Evolutionary conservation across 805 yeast species (phyloP), one percentile per base, ranked within the genome.

Genomic region (Metschnikowia picachoensis): DNA sequence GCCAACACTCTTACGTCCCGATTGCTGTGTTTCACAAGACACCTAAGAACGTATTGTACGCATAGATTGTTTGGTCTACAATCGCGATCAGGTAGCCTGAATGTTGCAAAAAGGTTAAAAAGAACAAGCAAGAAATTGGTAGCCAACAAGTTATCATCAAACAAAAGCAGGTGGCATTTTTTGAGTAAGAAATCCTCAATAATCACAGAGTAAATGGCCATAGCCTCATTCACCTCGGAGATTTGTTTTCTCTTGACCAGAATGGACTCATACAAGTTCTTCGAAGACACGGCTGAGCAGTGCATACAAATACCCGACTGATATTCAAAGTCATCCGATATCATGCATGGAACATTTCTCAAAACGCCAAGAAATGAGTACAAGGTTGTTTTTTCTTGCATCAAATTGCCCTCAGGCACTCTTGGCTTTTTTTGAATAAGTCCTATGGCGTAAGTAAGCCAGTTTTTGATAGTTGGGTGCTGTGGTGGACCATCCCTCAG

Each of bases 1-100:
- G 81, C 70, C 4, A 80, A 55, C 2, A 84, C 48, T 40, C 92
- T 61, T 0, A 82, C 70, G 47, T 81, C 84, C 52, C 92, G 64
- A 45, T 76, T 73, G 8, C 60, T 61, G 43, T 60, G 56, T n/a
- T 68, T 67, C 0, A 58, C 47, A 34, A 80, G 66, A 15, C 74
- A 67, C 3, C 53, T 48, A 35, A 70, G 58, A 2, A 83, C 48
- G 44, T 78, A 74, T 6, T 56, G 58, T 62, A 78, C 79, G 6
- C 70, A 30, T 1, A 53, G 11, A 46, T 64, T 52, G 43, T 53
- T 14, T 43, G 56, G 34, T 12, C 30, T 46, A 70, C 56, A 35
- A 7, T 51, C 48, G 12, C 49, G 37, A 53, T 57, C 50, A 4
- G 82, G 81, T 0, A 84, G 78, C 41, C 76, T 70, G 55, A 60